Conservation (phyloP, 768 basidiomycete genomes). For the Kwoniella mangroviensis region DNA sequence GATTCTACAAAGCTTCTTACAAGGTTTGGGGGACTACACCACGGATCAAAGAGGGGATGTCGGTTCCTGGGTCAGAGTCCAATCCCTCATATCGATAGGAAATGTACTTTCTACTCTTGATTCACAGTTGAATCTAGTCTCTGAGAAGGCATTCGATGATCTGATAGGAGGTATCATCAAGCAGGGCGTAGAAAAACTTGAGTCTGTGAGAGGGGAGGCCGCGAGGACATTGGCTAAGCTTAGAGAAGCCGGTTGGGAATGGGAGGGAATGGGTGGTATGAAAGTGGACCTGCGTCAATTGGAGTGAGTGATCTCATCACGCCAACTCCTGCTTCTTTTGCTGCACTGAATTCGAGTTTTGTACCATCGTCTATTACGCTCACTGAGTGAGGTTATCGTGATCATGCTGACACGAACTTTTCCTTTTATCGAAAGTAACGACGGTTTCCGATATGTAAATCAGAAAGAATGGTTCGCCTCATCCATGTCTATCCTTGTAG, state of each 20-base stretch:
- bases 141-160: constrained; percentile 27
- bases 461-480: constrained; percentile 38
- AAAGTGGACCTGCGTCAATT: constrained; percentile 11
- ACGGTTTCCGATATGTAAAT: constrained; percentile 37
- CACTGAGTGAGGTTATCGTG: too few species aligned
- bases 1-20: constrained; percentile 62
- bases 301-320: constrained; percentile 17
- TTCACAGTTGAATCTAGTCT: neutral
- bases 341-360: too few species aligned
- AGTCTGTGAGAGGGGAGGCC: constrained; percentile 83
- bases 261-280: constrained; percentile 18
- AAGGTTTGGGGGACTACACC: constrained; percentile 86
- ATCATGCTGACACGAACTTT: too few species aligned
- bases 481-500: constrained; percentile 35
- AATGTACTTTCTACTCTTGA: constrained; percentile 15
- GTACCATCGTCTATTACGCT: too few species aligned
- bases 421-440: constrained; percentile 1
- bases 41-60: constrained; percentile 95
- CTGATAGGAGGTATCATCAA: constrained; percentile 70
- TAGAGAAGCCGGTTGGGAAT: constrained; percentile 17
- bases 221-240: constrained; percentile 49
- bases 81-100: constrained; percentile 69
- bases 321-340: too few species aligned
- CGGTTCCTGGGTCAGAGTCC: constrained; percentile 90
- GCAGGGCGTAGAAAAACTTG: constrained; percentile 87